phyloP scores from a whole-genome alignment of 129 eudicot genomes.

The Chrysanthemum lavandulifolium region DNA sequence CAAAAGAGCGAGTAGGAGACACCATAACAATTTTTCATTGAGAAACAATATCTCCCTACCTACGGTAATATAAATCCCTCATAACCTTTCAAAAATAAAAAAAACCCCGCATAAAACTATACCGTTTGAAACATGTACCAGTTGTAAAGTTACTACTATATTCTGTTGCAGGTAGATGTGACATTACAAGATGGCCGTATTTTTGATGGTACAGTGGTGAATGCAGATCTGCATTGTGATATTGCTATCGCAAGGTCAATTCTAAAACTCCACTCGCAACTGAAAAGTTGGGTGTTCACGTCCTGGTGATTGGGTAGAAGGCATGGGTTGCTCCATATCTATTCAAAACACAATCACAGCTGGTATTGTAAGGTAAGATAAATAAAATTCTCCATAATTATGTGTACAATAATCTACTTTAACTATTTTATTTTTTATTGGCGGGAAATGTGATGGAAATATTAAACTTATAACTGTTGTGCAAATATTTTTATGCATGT shows the following conservation, averaged over 20 bases:
- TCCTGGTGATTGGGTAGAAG: slow-evolving; percentile 95
- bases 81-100: too few species aligned
- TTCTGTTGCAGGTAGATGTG: slow-evolving; percentile 69
- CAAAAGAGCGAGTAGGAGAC: too few species aligned
- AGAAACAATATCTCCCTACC: too few species aligned
- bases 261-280: slow-evolving; percentile 83
- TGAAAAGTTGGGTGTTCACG: slow-evolving; percentile 79
- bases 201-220: slow-evolving; percentile 86
- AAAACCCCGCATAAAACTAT: too few species aligned
- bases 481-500: slow-evolving; percentile 5
- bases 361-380: slow-evolving; percentile 77
- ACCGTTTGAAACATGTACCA: too few species aligned
- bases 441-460: background rate
- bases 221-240: slow-evolving; percentile 87
- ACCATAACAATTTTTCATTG: too few species aligned
- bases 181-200: slow-evolving; percentile 93
- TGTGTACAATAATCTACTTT: background rate
- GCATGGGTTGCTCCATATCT: slow-evolving; percentile 85
- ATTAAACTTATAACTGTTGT: background rate
- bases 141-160: background rate
- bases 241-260: slow-evolving; percentile 34
- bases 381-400: background rate
- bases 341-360: slow-evolving; percentile 95
- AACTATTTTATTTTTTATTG: background rate
- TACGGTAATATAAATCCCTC: too few species aligned